Evolutionary conservation across 2,329 filamentous ascomycete genomes (phyloP).

Genomic region (Phialophora chinensis): DNA sequence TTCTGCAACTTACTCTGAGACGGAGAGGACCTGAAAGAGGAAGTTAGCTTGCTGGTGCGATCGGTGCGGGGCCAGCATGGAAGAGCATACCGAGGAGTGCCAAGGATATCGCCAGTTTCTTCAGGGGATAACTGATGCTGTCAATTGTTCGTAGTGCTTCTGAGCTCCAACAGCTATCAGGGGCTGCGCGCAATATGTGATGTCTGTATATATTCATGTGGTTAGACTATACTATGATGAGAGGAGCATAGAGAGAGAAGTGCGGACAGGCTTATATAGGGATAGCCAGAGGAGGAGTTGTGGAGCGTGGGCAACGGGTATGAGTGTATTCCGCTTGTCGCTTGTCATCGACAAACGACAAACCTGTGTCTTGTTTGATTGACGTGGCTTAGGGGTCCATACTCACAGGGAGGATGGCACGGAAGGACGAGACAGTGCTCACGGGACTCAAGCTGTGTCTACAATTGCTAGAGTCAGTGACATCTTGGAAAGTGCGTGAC

Average conservation of each 20-base stretch:
- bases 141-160: not conserved
- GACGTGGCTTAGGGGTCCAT: not conserved
- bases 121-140: not conserved
- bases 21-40: not conserved
- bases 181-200: not conserved
- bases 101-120: not conserved
- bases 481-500: not conserved
- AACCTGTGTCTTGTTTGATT: not conserved
- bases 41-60: not conserved
- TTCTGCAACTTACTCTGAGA: not conserved
- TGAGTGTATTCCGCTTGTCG: not conserved
- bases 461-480: not conserved
- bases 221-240: not conserved
- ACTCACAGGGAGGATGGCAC: not conserved
- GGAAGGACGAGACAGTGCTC: not conserved
- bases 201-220: conserved; percentile 13
- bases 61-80: not conserved
- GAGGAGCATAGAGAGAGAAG: not conserved
- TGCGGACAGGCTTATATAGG: not conserved
- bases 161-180: not conserved
- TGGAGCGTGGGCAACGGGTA: not conserved
- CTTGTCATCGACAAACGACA: conserved; percentile 1
- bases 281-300: not conserved
- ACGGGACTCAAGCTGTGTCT: not conserved
- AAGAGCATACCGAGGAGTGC: not conserved